Percentiles rank a stretch among this genome's conserved stretches.
phyloP scores from a whole-genome alignment of 169 alveolate species.

The Toxoplasma gondii region DNA sequence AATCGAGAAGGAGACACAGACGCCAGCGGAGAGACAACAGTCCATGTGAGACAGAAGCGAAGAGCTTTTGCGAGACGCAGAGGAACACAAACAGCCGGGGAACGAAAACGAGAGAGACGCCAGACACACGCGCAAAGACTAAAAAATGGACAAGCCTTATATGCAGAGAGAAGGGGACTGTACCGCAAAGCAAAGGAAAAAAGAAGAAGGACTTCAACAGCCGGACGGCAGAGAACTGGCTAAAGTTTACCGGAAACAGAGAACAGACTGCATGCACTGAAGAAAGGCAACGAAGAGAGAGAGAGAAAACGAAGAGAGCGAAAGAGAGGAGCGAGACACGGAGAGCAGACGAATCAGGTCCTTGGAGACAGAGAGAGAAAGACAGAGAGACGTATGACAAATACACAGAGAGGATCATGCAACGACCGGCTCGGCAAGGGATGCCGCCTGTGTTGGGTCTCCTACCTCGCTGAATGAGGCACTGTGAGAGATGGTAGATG shows the following conservation, averaged over 20 bases:
- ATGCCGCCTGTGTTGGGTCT: background rate
- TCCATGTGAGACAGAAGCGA: background rate
- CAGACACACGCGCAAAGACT: no score
- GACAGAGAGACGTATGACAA: background rate
- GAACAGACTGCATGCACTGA: background rate
- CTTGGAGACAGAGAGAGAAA: background rate
- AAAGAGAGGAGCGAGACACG: background rate
- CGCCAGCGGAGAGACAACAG: background rate
- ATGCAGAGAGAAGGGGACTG: no score
- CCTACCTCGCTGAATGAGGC: constrained; percentile 88
- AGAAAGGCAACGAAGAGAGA: background rate
- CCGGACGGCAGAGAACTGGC: no score
- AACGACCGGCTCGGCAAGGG: background rate
- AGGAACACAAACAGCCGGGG: no score
- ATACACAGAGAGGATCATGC: background rate
- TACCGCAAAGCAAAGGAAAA: no score
- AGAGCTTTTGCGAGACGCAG: no score
- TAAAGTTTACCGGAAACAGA: no score
- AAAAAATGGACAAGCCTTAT: no score
- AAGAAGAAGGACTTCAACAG: no score
- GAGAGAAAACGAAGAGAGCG: background rate
- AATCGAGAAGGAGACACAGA: background rate
- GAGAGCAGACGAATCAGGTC: background rate
- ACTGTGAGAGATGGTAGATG: constrained; percentile 94
- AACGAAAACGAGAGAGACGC: no score